These are phyloP conservation scores for Cryomyces antarcticus DNA, from an alignment of 495 filamentous ascomycete genomes.

Conservation along the genomic window DNA sequence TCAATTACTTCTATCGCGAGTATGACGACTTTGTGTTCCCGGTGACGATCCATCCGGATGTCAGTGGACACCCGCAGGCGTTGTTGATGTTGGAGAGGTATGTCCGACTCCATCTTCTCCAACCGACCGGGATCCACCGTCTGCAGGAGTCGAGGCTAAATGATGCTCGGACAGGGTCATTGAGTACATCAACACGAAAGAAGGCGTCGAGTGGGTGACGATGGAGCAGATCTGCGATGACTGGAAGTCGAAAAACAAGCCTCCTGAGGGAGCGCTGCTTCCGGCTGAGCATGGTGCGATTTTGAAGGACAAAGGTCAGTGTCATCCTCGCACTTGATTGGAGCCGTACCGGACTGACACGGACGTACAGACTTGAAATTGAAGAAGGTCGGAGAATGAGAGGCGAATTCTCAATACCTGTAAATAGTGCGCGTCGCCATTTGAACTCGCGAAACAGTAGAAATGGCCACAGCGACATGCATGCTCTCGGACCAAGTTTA, in stretches of 20 bases:
- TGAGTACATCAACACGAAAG: conserved; percentile 29
- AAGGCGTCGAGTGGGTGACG: conserved; percentile 34
- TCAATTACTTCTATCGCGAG: conserved; percentile 39
- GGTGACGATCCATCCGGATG: conserved; percentile 39
- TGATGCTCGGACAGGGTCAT: conserved; percentile 14
- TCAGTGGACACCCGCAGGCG: conserved; percentile 35
- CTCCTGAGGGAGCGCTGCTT: conserved; percentile 44
- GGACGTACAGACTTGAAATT: no score
- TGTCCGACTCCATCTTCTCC: conserved; percentile 1
- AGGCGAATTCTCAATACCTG: no score
- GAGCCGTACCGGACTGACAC: no score
- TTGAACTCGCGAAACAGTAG: no score
- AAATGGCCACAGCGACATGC: no score
- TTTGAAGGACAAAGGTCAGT: conserved; percentile 21
- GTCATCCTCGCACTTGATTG: no score
- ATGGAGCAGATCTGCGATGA: conserved; percentile 35
- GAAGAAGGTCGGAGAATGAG: no score
- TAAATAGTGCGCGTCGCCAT: no score
- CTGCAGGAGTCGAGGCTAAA: no score
- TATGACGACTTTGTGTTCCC: conserved; percentile 42
- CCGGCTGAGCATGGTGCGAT: conserved; percentile 39
- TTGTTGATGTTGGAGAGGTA: conserved; percentile 34
- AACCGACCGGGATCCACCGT: not conserved
- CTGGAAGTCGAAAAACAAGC: conserved; percentile 43
- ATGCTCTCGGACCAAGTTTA: no score